Evolutionary conservation across 2,329 filamentous ascomycete genomes (phyloP), one percentile per base, ranked within the genome.

Genomic region (Calonectria crousiana): DNA sequence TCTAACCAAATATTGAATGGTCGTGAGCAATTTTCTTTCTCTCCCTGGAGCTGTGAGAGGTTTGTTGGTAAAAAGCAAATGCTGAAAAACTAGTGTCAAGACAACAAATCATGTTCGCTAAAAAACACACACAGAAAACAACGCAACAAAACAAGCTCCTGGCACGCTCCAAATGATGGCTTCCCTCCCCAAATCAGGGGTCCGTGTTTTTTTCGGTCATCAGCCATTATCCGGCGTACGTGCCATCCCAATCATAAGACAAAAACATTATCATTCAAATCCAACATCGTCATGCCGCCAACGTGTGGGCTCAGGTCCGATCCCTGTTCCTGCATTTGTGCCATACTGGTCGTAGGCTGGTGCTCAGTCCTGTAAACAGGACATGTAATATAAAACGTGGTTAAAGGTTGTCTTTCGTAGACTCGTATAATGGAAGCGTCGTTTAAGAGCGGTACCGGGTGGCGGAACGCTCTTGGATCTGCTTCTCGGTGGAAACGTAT

Each of bases 401-500:
- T 71, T 52, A 69, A 51, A 73, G 72, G 75, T 77, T 77, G 77
- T 81, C 56, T 75, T 65, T 73, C 75, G 38, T 72, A 53, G 78
- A 80, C 77, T 80, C 73, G 69, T 62, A 36, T 60, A 20, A 44
- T 69, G 41, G 72, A 79, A 77, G 73, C 73, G 67, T 75, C 66
- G 66, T 76, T 77, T 77, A 85, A 77, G 84, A 78, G 73, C 83
- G 76, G 78, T 82, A 84, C 72, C 83, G 82, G 66, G 80, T 71
- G 72, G 78, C 81, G 49, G 88, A 87, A 71, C 94, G 89, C 77
- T 95, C 92, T 81, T 94, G 92, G 80, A 97, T 96, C 84, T 93
- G 89, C 83, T 91, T 90, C 86, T 97, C 95, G 67, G 95, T 97
- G 80, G 93, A 91, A 87, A 94, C 90, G 89, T 97, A 97, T 85